These are phyloP conservation scores for Adansonia digitata DNA, from an alignment of 345 rosid species.

Conservation along the genomic window DNA sequence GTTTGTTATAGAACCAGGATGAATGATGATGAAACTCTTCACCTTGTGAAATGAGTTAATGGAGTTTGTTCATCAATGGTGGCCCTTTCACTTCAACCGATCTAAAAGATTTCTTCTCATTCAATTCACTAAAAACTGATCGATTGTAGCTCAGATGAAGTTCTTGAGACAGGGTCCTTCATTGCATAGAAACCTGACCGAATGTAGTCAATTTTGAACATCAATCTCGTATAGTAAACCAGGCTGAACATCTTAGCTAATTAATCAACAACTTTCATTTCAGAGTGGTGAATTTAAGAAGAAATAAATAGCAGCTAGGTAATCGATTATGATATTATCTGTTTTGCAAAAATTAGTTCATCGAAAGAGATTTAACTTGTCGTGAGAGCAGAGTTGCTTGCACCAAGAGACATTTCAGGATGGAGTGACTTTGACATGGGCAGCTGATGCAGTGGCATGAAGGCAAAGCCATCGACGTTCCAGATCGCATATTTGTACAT, in stretches of 20 bases:
- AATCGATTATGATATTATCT: not conserved
- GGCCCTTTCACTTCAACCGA: not conserved
- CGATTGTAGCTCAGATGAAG: too few relatives aligned
- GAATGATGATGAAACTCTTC: not conserved
- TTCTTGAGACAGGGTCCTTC: not conserved
- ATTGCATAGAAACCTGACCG: not conserved
- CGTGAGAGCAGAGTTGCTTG: not conserved
- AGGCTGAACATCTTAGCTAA: not conserved
- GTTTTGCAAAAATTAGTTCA: not conserved
- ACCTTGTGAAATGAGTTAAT: not conserved
- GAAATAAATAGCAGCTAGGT: not conserved
- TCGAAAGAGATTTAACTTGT: not conserved
- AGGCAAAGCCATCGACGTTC: too few relatives aligned
- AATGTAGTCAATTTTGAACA: not conserved
- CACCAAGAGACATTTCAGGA: not conserved
- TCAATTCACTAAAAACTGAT: not conserved
- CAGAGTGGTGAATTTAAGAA: not conserved
- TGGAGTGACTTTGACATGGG: not conserved
- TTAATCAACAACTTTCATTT: not conserved
- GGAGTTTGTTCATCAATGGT: not conserved
- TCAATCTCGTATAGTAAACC: not conserved
- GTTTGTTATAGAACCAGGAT: not conserved
- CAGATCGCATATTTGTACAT: too few relatives aligned
- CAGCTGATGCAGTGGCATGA: not conserved
- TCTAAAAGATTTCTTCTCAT: not conserved